Base-by-base conservation (phyloP, 768 basidiomycete genomes). In the Xerocomellus amylosporus region DNA sequence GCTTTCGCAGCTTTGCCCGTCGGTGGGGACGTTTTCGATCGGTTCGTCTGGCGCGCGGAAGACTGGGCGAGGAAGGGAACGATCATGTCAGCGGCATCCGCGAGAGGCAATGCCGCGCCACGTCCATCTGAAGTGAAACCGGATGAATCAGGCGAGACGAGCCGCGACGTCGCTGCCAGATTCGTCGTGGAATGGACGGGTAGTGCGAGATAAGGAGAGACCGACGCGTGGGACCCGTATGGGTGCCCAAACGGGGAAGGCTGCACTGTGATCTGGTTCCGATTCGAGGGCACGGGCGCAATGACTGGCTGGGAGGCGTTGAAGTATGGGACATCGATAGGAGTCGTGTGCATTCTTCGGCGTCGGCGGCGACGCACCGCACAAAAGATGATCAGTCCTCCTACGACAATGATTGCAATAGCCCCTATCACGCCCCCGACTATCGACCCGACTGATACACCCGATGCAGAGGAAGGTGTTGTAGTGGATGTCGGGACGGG, bases 401-500 rank as follows among this genome's bases (percentile, higher is more conserved):
- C 53, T 8, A 67, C 37, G 38, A 62, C 1, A 7, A 71, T 9
- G 28, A 60, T 24, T 12, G 31, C 46, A 5, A 62, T 10, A 9
- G 44, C 60, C 0, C 67, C 68, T 12, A 65, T 26, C 14, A 69
- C 60, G 1, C 70, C 58, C 4, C 67, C 70, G 5, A 58, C 48
- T 40, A 69, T 58, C 10, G 56, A 43, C 19, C 61, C 63, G 12
- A 49, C 33, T 2, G 63, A 20, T 20, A 28, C n/a, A 8, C 30
- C 40, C 5, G 68, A 51, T 8, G 54, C 42, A 30, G 64, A 44
- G 8, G 62, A 53, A 20, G 41, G 17, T 5, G 58, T 13, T 4
- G 44, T 8, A 17, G 51, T 30, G 8, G 64, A 22, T 30, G 56
- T 56, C 37, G 56, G 13, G 26, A 50, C 36, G 34, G 60, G 51